Evolutionary conservation across 192 early-diverging fungal genomes (phyloP).

Genomic region (Backusella sp.): DNA sequence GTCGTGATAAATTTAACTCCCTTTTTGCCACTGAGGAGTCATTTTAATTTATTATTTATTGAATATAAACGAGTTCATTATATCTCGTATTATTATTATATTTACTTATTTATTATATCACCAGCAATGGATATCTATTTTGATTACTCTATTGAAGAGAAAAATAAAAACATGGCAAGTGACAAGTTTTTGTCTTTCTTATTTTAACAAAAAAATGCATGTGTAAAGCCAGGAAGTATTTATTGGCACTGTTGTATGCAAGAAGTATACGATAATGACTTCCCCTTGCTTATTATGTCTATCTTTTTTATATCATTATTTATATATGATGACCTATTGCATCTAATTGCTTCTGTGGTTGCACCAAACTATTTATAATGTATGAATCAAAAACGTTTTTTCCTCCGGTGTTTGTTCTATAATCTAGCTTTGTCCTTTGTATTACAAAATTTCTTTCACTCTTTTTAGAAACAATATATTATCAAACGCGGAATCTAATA

Average conservation of each 20-base stretch:
- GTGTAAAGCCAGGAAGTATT: background rate
- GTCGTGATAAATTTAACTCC: background rate
- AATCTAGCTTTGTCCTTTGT: background rate
- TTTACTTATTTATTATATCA: background rate
- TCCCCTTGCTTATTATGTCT: background rate
- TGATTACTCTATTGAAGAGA: background rate
- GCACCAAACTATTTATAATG: background rate
- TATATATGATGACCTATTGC: background rate
- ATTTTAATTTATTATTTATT: background rate
- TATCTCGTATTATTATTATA: background rate
- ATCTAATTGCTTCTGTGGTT: background rate
- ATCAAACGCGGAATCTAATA: background rate
- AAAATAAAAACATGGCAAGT: no score
- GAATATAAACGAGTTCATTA: background rate
- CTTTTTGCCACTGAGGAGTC: conserved; percentile 4
- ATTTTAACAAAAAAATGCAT: background rate
- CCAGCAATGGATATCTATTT: background rate
- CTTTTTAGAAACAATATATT: background rate
- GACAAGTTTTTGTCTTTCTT: no score
- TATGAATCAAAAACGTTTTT: background rate
- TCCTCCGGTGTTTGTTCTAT: background rate
- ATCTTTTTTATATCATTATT: background rate
- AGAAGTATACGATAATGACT: background rate
- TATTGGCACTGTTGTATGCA: background rate
- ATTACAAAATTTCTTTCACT: background rate